phyloP scores from a whole-genome alignment of 352 stramenopile species.

The Phytophthora uliginosa region DNA sequence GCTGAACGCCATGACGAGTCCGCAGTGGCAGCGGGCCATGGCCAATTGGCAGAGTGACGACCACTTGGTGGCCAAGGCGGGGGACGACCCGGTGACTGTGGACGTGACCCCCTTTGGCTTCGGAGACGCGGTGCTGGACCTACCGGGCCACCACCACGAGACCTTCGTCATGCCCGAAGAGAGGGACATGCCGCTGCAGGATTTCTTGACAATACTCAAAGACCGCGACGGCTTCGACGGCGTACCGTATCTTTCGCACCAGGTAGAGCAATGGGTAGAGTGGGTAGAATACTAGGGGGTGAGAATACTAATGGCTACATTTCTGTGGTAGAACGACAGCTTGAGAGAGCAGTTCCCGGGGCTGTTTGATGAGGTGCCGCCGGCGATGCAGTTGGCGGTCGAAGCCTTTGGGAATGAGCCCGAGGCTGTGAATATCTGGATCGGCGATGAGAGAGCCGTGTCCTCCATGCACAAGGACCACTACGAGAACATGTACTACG shows the following conservation, averaged over 20 bases:
- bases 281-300: not conserved
- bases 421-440: conserved; percentile 98
- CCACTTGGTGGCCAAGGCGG: conserved; percentile 62
- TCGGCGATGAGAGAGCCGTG: conserved; percentile 95
- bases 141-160: conserved; percentile 34
- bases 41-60: conserved; percentile 62
- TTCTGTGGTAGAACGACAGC: conserved; percentile 69
- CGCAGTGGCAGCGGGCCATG: conserved; percentile 62
- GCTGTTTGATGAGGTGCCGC: conserved; percentile 72
- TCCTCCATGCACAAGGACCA: conserved; percentile 99
- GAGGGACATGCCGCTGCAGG: conserved; percentile 68
- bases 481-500: conserved; percentile 99
- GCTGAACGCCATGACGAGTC: conserved; percentile 64
- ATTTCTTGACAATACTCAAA: conserved; percentile 64
- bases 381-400: conserved; percentile 62
- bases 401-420: conserved; percentile 85
- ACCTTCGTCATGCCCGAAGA: conserved; percentile 89
- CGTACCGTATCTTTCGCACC: conserved; percentile 87
- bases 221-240: conserved; percentile 71
- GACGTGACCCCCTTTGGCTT: conserved; percentile 84
- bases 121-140: conserved; percentile 73
- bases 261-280: conserved; percentile 36
- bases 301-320: not conserved
- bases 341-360: conserved; percentile 75
- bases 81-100: conserved; percentile 64